A percentile compares a stretch with the other conserved stretches of the same genome.
Evolutionary conservation across 2,329 filamentous ascomycete genomes (phyloP).

Genomic region (Cladobotryum mycophilum): DNA sequence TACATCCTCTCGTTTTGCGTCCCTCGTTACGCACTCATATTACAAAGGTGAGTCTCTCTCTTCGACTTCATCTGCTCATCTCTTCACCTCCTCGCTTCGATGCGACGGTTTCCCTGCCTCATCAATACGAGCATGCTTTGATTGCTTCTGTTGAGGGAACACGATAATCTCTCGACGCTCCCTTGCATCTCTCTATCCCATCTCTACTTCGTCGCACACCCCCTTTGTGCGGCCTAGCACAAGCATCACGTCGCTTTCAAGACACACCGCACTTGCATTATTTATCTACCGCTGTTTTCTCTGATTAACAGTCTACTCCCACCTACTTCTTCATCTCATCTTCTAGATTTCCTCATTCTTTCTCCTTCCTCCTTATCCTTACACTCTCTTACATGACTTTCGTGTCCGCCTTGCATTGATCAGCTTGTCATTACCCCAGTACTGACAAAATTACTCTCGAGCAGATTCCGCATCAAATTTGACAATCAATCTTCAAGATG

Average conservation of each 20-base stretch:
- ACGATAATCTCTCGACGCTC: slow-evolving; percentile 7
- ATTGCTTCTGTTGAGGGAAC: slow-evolving; percentile 8
- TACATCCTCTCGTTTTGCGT: slow-evolving; percentile 20
- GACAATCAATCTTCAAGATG: slow-evolving; percentile 37
- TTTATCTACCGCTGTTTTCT: slow-evolving; percentile 13
- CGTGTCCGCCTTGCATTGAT: neutral
- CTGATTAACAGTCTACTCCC: neutral
- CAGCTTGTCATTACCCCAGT: neutral
- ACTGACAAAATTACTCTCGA: slow-evolving; percentile 4
- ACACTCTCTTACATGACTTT: neutral
- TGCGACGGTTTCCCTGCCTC: neutral
- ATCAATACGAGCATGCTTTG: slow-evolving; percentile 1
- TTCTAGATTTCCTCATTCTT: neutral
- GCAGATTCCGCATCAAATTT: slow-evolving; percentile 7
- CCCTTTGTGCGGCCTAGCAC: slow-evolving; percentile 24
- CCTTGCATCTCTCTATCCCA: slow-evolving; percentile 15
- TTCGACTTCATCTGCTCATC: slow-evolving; percentile 1
- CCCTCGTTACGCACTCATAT: slow-evolving; percentile 17
- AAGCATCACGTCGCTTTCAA: slow-evolving; percentile 19
- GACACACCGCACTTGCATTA: slow-evolving; percentile 10
- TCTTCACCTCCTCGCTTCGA: neutral
- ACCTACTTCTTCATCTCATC: neutral
- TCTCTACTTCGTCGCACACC: slow-evolving; percentile 17
- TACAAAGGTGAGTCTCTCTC: slow-evolving; percentile 14
- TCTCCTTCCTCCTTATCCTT: neutral